Percentiles rank a stretch among this genome's conserved stretches.
Conservation (phyloP, 2,329 filamentous ascomycete species). For the Aspergillus glaucus region DNA sequence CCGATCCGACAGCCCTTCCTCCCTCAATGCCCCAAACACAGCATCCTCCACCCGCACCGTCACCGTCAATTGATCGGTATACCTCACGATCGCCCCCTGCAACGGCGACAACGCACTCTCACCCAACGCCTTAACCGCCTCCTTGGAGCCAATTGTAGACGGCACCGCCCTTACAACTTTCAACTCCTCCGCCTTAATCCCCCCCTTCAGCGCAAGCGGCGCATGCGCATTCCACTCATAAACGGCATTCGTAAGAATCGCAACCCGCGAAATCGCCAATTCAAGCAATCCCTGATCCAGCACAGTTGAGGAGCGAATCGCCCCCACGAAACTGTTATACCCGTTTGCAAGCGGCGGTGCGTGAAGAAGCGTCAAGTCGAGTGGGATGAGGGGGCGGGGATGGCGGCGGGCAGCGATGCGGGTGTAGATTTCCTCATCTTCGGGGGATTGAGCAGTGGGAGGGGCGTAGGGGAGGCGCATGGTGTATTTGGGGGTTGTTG, state of each 20-base stretch:
- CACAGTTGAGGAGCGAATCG: constrained; percentile 47
- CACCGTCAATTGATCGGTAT: constrained; percentile 77
- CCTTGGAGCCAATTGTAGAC: constrained; percentile 33
- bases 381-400: constrained; percentile 63
- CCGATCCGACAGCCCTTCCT: constrained; percentile 58
- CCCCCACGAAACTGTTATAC: constrained; percentile 53
- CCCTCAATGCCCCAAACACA: constrained; percentile 57
- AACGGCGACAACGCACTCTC: constrained; percentile 45
- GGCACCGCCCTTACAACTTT: constrained; percentile 50
- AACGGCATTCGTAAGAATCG: constrained; percentile 70
- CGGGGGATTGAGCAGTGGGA: constrained; percentile 15
- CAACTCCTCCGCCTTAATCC: constrained; percentile 36
- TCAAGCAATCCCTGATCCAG: constrained; percentile 56
- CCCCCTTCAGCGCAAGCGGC: constrained; percentile 50
- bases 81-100: constrained; percentile 64
- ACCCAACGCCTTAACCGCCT: constrained; percentile 36
- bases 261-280: constrained; percentile 72
- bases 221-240: constrained; percentile 82
- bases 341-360: constrained; percentile 68
- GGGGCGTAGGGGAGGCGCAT: constrained; percentile 36
- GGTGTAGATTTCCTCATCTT: constrained; percentile 47
- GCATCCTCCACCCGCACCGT: constrained; percentile 62
- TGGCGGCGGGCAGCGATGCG: constrained; percentile 60
- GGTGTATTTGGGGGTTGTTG: background rate
- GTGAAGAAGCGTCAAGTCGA: constrained; percentile 73